Evolutionary conservation across 306 rosid species (phyloP), one percentile per base, ranked within the genome.

Genomic region (Oxytropis ochrocephala): DNA sequence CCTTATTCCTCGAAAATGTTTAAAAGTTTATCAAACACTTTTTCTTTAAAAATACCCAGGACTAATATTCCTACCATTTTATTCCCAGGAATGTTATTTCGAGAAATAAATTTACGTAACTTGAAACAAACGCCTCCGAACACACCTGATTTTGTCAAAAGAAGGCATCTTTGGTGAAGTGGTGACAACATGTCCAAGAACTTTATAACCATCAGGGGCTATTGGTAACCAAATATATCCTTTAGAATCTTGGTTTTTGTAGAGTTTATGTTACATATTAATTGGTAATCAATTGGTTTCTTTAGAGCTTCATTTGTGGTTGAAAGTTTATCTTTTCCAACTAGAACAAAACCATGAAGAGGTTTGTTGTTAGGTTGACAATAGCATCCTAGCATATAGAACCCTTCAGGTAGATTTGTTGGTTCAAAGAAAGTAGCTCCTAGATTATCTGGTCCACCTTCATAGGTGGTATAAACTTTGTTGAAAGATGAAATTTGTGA

Each of bases 381-480:
- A 14, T 89, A 89, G 76, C 74, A 75, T 16, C 92, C 92, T 13
- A 91, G 71, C 75, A 78, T 77, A 10, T 50, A 80, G 79, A 91
- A 89, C 6, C 86, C 97, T 12, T 84, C 67, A 6, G 96, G 81
- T 47, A 89, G 30, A 6, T 62, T 71, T 9, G 77, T 70, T 27
- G 97, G 97, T 42, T 91, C 97, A 44, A 73, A 91, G 76, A 91
- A 85, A 6, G 88, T 80, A 3, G 82, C 91, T 3, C 97, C 97
- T 4, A 51, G 59, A 67, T 91, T 63, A 16, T 55, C 85, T 35
- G 90, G 83, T 39, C 96, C 97, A 13, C 96, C 96, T 76, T 85
- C 90, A 38, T 74, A 67, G 50, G 78, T 72, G n/a, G 74, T 64
- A 90, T 91, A 91, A 42, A 87, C 38, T 67, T 78, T 84, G 74